Evolutionary conservation across 306 rosid genomes (phyloP).

Genomic region (Prinsepia uniflora): DNA sequence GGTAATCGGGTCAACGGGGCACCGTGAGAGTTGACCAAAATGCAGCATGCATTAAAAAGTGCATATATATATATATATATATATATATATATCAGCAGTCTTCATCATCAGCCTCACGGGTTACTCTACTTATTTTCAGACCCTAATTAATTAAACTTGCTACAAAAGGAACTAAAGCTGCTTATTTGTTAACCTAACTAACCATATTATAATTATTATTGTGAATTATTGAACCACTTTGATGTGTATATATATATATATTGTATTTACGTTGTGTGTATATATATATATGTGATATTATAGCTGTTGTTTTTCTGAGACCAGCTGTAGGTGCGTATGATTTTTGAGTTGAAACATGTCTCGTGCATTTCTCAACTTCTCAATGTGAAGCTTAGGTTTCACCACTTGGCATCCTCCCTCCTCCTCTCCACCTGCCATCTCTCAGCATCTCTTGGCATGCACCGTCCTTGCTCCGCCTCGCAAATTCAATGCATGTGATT

Average conservation of each 20-base stretch:
- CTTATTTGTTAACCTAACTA: conserved; percentile 33
- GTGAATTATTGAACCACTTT: conserved; percentile 12
- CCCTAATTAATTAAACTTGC: conserved; percentile 18
- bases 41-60: too few species aligned
- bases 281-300: too few species aligned
- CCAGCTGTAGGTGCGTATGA: conserved; percentile 31
- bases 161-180: conserved; percentile 24
- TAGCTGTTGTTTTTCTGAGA: conserved; percentile 31
- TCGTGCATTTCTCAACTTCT: conserved; percentile 64
- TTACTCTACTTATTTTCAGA: background rate
- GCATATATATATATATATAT: too few species aligned
- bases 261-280: too few species aligned
- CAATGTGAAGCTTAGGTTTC: conserved; percentile 36
- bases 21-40: conserved; percentile 11
- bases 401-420: conserved; percentile 48
- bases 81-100: too few species aligned
- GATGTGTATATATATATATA: background rate
- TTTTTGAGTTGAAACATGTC: conserved; percentile 33
- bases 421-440: background rate
- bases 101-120: conserved; percentile 37
- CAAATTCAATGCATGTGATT: too few species aligned
- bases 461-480: too few species aligned
- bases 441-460: too few species aligned
- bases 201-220: background rate
- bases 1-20: conserved; percentile 7